phyloP scores from a whole-genome alignment of 2,329 filamentous ascomycete species.

The Simplicillium aogashimaense region DNA sequence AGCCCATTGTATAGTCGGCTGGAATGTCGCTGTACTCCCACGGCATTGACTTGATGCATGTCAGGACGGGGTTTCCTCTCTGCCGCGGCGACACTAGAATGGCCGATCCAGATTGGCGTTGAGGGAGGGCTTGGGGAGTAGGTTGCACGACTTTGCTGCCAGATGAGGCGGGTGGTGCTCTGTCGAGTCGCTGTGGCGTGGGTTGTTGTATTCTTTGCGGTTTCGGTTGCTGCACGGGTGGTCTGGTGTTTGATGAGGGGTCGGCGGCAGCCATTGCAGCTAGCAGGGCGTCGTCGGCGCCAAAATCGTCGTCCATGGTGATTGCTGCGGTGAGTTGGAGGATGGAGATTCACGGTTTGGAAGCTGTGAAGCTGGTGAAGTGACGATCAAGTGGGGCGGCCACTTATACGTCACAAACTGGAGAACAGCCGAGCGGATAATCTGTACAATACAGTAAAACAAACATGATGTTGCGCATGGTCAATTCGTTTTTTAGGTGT shows the following conservation, averaged over 20 bases:
- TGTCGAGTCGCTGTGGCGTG: constrained; percentile 46
- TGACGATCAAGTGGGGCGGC: no score
- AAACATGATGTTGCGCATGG: no score
- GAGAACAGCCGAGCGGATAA: no score
- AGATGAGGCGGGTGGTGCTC: constrained; percentile 24
- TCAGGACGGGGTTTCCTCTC: constrained; percentile 88
- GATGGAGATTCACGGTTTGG: no score
- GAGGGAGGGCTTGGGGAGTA: constrained; percentile 74
- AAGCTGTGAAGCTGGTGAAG: no score
- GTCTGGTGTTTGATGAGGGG: constrained; percentile 14
- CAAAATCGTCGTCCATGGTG: constrained; percentile 44
- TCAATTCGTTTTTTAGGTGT: no score
- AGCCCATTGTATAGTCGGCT: constrained; percentile 81
- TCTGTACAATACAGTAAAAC: no score
- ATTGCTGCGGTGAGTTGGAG: background rate
- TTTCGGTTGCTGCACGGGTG: constrained; percentile 25
- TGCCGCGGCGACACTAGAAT: constrained; percentile 88
- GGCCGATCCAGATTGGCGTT: constrained; percentile 54
- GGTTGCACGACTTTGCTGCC: constrained; percentile 66
- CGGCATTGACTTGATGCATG: constrained; percentile 67
- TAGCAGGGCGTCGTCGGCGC: constrained; percentile 45
- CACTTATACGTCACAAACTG: no score
- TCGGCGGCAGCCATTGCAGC: constrained; percentile 44
- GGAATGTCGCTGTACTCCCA: constrained; percentile 99
- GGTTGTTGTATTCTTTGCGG: constrained; percentile 35